phyloP scores from a whole-genome alignment of 306 rosid species.

The Lupinus albus region DNA sequence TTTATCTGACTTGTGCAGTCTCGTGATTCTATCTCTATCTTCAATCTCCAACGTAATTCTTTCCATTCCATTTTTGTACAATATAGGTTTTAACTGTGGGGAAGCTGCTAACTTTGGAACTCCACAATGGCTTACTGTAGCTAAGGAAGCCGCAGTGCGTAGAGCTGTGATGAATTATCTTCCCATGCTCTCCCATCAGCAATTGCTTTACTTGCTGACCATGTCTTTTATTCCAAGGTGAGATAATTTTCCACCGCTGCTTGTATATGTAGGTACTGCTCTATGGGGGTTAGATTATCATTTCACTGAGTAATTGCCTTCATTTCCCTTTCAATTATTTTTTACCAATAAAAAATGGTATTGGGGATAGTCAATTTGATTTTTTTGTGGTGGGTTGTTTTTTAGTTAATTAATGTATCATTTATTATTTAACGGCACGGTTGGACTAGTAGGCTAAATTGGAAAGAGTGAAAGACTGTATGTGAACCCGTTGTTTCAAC shows the following conservation, averaged over 20 bases:
- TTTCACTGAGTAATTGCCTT: slow-evolving; percentile 8
- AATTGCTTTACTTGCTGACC: slow-evolving; percentile 86
- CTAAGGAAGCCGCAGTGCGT: slow-evolving; percentile 98
- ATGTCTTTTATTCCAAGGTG: slow-evolving; percentile 96
- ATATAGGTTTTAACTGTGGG: slow-evolving; percentile 92
- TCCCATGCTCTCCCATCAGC: slow-evolving; percentile 99
- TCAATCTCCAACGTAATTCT: slow-evolving; percentile 28
- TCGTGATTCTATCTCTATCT: slow-evolving; percentile 14
- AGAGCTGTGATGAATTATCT: slow-evolving; percentile 98
- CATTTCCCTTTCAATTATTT: slow-evolving; percentile 3
- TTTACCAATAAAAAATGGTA: slow-evolving; percentile 4
- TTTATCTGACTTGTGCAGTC: slow-evolving; percentile 16
- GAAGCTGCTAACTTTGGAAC: slow-evolving; percentile 99
- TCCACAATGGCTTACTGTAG: slow-evolving; percentile 92
- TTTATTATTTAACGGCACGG: slow-evolving; percentile 23
- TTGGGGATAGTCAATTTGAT: slow-evolving; percentile 27
- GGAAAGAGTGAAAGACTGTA: slow-evolving; percentile 3
- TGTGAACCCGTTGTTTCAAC: slow-evolving; percentile 23
- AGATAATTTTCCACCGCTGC: slow-evolving; percentile 31
- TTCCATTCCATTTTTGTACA: slow-evolving; percentile 30
- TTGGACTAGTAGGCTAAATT: slow-evolving; percentile 8
- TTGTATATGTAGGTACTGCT: slow-evolving; percentile 25
- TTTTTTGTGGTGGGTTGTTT: not conserved
- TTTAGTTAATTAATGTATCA: slow-evolving; percentile 1
- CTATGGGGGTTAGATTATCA: slow-evolving; percentile 34